phyloP scores from a whole-genome alignment of 169 alveolate genomes.

The Plasmodium relictum region DNA sequence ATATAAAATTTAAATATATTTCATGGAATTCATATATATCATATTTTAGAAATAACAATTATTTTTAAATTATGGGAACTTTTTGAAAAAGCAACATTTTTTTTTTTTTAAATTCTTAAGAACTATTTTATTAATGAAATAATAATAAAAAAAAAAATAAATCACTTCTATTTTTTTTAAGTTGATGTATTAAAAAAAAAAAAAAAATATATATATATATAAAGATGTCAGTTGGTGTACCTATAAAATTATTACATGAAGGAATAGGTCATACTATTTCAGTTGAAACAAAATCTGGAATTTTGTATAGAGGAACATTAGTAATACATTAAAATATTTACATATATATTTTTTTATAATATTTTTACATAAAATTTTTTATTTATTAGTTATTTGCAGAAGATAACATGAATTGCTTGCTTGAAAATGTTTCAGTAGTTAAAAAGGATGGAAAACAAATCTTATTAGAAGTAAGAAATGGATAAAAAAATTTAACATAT shows the following conservation, averaged over 20 bases:
- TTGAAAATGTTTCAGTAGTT: slow-evolving; percentile 97
- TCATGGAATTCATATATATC: no score
- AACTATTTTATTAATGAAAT: neutral
- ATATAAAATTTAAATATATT: no score
- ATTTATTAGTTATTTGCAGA: slow-evolving; percentile 88
- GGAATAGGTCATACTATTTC: slow-evolving; percentile 99
- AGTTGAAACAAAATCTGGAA: slow-evolving; percentile 97
- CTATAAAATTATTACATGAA: slow-evolving; percentile 98
- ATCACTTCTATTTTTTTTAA: neutral
- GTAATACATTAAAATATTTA: slow-evolving; percentile 79
- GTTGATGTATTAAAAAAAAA: slow-evolving; percentile 7
- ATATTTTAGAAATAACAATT: no score
- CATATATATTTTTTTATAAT: neutral
- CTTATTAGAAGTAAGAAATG: slow-evolving; percentile 89
- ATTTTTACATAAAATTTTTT: neutral
- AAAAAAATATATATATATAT: slow-evolving; percentile 2
- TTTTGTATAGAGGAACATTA: slow-evolving; percentile 95
- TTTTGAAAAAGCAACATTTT: neutral
- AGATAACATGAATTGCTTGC: slow-evolving; percentile 98
- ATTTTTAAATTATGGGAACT: neutral
- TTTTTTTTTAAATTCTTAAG: neutral
- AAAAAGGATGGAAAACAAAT: slow-evolving; percentile 96
- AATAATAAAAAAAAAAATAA: neutral
- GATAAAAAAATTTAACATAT: neutral
- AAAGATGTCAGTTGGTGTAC: slow-evolving; percentile 95